These are phyloP conservation scores for Metarhizium rileyi DNA, from an alignment of 2,329 filamentous ascomycete species.

Conservation along the genomic window DNA sequence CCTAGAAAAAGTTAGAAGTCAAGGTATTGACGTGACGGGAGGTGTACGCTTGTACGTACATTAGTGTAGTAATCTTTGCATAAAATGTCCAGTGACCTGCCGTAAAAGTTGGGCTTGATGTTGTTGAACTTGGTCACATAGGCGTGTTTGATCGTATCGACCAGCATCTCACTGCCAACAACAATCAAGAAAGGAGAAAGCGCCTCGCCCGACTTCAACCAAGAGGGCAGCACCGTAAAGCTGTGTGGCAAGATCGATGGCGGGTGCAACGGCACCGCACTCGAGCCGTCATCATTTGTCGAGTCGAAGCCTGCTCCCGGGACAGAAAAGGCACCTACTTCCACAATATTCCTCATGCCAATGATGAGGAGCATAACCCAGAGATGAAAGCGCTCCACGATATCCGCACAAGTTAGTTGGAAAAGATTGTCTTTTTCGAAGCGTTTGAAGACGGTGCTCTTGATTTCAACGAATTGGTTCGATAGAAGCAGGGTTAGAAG, in stretches of 20 bases:
- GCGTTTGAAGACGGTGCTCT: slow-evolving; percentile 95
- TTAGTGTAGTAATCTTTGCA: slow-evolving; percentile 98
- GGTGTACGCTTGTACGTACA: slow-evolving; percentile 36
- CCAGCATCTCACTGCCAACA: slow-evolving; percentile 89
- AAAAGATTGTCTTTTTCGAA: slow-evolving; percentile 98
- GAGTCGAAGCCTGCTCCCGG: slow-evolving; percentile 42
- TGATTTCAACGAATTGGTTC: slow-evolving; percentile 99
- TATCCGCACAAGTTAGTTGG: slow-evolving; percentile 89
- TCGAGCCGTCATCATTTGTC: slow-evolving; percentile 37
- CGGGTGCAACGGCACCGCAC: slow-evolving; percentile 50
- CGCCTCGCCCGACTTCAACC: slow-evolving; percentile 70
- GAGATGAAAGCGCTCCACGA: slow-evolving; percentile 93
- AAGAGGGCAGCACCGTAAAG: slow-evolving; percentile 80
- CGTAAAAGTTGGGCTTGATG: slow-evolving; percentile 82
- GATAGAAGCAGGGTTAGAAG: slow-evolving; percentile 85
- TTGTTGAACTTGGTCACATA: slow-evolving; percentile 99
- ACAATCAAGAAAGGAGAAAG: slow-evolving; percentile 90
- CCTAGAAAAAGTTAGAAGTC: slow-evolving; percentile 34
- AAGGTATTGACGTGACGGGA: neutral
- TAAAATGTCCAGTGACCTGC: slow-evolving; percentile 81
- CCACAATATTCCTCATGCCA: slow-evolving; percentile 88
- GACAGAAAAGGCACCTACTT: slow-evolving; percentile 75
- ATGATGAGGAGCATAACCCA: slow-evolving; percentile 98
- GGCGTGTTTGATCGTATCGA: slow-evolving; percentile 94
- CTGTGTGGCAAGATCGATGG: slow-evolving; percentile 77